These are phyloP conservation scores for Cystobasidium tubakii DNA, from an alignment of 768 basidiomycete genomes.

Conservation along the genomic window DNA sequence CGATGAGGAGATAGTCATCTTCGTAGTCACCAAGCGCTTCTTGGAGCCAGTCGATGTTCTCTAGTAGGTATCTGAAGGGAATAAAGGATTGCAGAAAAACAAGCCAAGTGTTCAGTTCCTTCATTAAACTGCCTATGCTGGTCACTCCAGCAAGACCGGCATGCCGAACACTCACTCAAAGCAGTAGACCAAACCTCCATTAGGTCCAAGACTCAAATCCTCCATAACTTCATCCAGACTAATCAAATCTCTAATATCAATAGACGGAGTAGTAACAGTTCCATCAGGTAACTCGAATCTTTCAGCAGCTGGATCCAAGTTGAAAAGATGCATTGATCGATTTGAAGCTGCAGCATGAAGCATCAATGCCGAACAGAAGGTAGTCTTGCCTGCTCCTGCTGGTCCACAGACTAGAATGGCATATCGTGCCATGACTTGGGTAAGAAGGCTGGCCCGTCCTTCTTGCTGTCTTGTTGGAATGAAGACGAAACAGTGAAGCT, in stretches of 20 bases:
- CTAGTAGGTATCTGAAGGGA: slow-evolving; percentile 70
- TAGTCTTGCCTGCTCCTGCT: slow-evolving; percentile 95
- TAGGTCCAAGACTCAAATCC: slow-evolving; percentile 90
- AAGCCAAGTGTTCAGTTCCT: too few relatives aligned
- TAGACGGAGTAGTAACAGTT: slow-evolving; percentile 58
- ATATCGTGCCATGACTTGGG: slow-evolving; percentile 7
- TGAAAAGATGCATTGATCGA: slow-evolving; percentile 83
- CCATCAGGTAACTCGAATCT: slow-evolving; percentile 70
- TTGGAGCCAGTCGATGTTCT: slow-evolving; percentile 98
- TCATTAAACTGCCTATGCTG: background rate
- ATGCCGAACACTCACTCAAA: slow-evolving; percentile 76
- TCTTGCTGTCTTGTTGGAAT: background rate
- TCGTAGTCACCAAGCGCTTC: slow-evolving; percentile 92
- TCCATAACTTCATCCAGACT: slow-evolving; percentile 91
- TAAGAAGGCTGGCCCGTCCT: too few relatives aligned
- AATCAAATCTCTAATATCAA: slow-evolving; percentile 90
- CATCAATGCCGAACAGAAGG: slow-evolving; percentile 78
- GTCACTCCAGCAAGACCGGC: background rate
- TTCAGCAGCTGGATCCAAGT: slow-evolving; percentile 91
- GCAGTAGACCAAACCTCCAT: slow-evolving; percentile 94
- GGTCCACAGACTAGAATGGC: slow-evolving; percentile 52
- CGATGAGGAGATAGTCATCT: slow-evolving; percentile 82
- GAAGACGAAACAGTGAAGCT: background rate
- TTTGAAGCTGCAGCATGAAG: slow-evolving; percentile 78
- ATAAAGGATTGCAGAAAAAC: background rate